Percentiles rank a stretch among this genome's conserved stretches.
Evolutionary conservation across 2,329 filamentous ascomycete species (phyloP).

Genomic region (Pseudofabraea citricarpa): DNA sequence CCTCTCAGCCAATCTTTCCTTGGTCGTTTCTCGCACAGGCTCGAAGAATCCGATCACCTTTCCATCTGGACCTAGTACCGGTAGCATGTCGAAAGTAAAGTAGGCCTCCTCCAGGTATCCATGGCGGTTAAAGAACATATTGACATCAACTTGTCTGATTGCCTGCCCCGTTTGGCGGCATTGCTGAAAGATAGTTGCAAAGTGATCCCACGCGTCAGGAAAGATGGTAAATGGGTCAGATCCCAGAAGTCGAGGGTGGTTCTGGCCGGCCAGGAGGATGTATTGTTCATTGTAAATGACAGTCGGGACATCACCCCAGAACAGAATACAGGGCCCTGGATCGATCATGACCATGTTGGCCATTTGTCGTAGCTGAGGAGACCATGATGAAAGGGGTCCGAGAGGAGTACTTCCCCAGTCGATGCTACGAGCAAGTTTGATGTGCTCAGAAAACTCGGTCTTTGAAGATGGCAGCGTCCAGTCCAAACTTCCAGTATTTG

Average conservation of each 20-base stretch:
- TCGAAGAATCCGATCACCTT: background rate
- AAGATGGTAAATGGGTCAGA: background rate
- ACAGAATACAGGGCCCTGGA: background rate
- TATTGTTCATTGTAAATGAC: conserved; percentile 3
- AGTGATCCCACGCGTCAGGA: background rate
- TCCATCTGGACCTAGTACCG: background rate
- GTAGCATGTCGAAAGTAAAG: conserved; percentile 2
- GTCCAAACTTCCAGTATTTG: background rate
- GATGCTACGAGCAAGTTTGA: conserved; percentile 1
- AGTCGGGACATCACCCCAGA: background rate
- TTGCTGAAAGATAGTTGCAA: background rate
- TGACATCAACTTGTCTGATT: conserved; percentile 1
- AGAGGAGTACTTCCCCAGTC: background rate
- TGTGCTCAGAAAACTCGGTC: background rate
- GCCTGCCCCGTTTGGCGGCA: background rate
- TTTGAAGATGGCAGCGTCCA: background rate
- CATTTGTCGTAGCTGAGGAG: conserved; percentile 1
- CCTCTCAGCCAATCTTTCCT: background rate
- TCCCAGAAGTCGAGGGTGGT: background rate
- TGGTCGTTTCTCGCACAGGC: conserved; percentile 1
- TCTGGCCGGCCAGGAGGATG: conserved; percentile 1
- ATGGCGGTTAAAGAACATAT: conserved; percentile 3
- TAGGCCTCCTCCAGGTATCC: conserved; percentile 1
- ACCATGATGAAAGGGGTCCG: conserved; percentile 1
- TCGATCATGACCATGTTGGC: conserved; percentile 1